Conservation (phyloP, 2,329 filamentous ascomycete species). For the Cercospora sp. region DNA sequence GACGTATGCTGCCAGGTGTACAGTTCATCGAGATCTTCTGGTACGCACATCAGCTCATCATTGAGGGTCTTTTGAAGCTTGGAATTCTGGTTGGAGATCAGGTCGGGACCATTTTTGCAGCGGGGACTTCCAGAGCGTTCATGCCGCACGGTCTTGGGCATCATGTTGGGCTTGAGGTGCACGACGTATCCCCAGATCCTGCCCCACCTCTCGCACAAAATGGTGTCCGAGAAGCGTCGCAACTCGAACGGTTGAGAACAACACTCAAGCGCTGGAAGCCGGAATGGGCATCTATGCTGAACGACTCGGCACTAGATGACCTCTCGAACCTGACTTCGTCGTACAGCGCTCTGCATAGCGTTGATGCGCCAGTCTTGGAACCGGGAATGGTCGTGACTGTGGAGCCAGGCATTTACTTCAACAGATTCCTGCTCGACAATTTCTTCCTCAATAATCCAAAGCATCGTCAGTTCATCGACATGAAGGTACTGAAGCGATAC, state of each 20-base stretch:
- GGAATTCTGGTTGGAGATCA: conserved; percentile 68
- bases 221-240: background rate
- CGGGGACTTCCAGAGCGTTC: conserved; percentile 48
- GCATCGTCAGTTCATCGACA: conserved; percentile 65
- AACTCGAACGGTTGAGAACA: background rate
- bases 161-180: conserved; percentile 53
- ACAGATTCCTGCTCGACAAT: conserved; percentile 65
- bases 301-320: conserved; percentile 40
- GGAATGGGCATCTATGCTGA: conserved; percentile 83
- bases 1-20: conserved; percentile 69
- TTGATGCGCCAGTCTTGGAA: conserved; percentile 36
- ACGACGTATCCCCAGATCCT: conserved; percentile 45
- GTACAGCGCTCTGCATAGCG: conserved; percentile 8
- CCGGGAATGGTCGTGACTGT: conserved; percentile 84
- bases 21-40: conserved; percentile 77
- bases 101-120: conserved; percentile 46
- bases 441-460: conserved; percentile 62
- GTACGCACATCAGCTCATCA: conserved; percentile 75
- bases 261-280: conserved; percentile 14
- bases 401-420: conserved; percentile 86
- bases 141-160: conserved; percentile 54
- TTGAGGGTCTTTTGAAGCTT: conserved; percentile 72
- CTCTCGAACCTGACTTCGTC: conserved; percentile 7
- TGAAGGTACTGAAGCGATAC: conserved; percentile 63
- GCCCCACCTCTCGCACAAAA: conserved; percentile 13